Evolutionary conservation across 768 basidiomycete genomes (phyloP), one percentile per base, ranked within the genome.

Genomic region (Leccinum barrowsii): DNA sequence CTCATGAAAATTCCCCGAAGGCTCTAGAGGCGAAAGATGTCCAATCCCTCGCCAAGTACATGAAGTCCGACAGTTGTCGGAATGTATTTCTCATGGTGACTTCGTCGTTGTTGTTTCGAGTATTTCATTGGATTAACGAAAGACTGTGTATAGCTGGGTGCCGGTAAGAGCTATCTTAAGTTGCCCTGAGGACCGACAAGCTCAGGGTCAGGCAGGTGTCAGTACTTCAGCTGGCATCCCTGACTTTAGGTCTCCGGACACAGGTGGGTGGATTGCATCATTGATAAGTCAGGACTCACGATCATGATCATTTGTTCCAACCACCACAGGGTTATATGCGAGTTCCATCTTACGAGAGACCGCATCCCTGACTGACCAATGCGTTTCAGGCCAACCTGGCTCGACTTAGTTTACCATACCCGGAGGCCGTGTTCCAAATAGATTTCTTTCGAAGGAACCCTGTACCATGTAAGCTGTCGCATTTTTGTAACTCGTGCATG

Each of bases 401-500:
- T 26, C 78, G 85, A 60, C 74, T 93, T 46, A 87, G 88, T 17
- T 80, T 93, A 13, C 94, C 94, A n/a, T 85, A 89, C 65, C 94
- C 95, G 0, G 95, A 98, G 67, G 95, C 95, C 0, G 94, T 98
- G 30, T 98, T 98, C 66, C 91, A 98, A 63, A 89, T 98, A 66
- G 77, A 78, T 51, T 98, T 87, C 76, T 95, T 98, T 78, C 78
- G 84, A 63, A 68, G 74, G 47, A 90, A 92, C 60, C 94, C 93
- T 4, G 76, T 84, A 15, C 91, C 93, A 32, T 93, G 91, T 91
- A 66, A 59, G 85, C 70, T 12, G 26, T 30, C 24, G 11, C 19
- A 44, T 10, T 40, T 35, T 50, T 21, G 24, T 19, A n/a, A 2
- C 24, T 40, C 46, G 15, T 37, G 47, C 21, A 10, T 12, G 6